Evolutionary conservation across 495 filamentous ascomycete species (phyloP).

Genomic region (Penicillium samsonianum): DNA sequence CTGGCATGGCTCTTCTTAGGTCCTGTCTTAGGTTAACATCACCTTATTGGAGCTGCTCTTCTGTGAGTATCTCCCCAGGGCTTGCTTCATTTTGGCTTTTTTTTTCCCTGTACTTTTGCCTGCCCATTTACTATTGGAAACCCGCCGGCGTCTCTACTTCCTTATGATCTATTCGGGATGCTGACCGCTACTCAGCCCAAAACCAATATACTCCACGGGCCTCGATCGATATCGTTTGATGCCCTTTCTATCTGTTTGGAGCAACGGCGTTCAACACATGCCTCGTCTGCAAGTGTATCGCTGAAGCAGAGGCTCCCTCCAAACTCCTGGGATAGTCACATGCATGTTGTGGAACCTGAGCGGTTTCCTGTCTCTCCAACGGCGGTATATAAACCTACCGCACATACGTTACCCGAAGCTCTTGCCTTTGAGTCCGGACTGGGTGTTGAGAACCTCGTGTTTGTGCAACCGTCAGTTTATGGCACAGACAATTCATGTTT

Average conservation of each 20-base stretch:
- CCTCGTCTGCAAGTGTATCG: slow-evolving; percentile 9
- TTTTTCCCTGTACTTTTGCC: neutral
- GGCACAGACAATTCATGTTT: slow-evolving; percentile 56
- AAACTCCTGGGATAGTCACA: slow-evolving; percentile 53
- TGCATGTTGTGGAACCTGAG: slow-evolving; percentile 52
- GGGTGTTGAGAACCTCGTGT: slow-evolving; percentile 46
- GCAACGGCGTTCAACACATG: slow-evolving; percentile 18
- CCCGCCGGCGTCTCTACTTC: neutral
- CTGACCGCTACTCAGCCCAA: slow-evolving; percentile 27
- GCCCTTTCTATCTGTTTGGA: slow-evolving; percentile 10
- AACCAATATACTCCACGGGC: slow-evolving; percentile 11
- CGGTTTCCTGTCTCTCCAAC: slow-evolving; percentile 38
- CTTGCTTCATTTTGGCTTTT: neutral
- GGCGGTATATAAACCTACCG: slow-evolving; percentile 42
- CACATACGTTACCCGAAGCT: slow-evolving; percentile 42
- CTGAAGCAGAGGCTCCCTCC: slow-evolving; percentile 36
- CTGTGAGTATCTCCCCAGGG: slow-evolving; percentile 22
- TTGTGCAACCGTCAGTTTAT: slow-evolving; percentile 56
- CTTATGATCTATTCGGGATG: slow-evolving; percentile 15
- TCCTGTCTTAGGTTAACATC: slow-evolving; percentile 11
- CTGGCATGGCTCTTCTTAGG: slow-evolving; percentile 23
- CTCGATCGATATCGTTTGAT: slow-evolving; percentile 21
- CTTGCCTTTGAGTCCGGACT: slow-evolving; percentile 42
- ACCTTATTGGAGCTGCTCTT: slow-evolving; percentile 16
- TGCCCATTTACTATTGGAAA: slow-evolving; percentile 3